Percentiles rank a stretch among this genome's conserved stretches.
These are phyloP conservation scores for Citeromyces nyonsensis DNA, from an alignment of 805 yeast genomes.

Conservation along the genomic window DNA sequence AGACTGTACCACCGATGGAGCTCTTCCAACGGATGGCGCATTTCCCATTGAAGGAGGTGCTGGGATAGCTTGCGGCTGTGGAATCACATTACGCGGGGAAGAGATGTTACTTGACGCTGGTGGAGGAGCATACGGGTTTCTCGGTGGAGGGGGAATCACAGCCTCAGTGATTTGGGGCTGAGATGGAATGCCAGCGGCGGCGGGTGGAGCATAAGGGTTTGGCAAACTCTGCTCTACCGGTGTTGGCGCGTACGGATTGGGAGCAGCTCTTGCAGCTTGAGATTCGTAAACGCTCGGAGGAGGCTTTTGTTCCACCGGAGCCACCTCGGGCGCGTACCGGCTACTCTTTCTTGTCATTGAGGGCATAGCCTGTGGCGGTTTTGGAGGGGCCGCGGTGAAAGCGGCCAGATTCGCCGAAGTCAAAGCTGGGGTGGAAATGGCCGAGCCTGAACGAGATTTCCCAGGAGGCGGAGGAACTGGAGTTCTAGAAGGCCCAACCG, in stretches of 20 bases:
- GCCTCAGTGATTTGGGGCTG: too few relatives aligned
- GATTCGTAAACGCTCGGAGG: too few relatives aligned
- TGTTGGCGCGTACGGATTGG: slow-evolving; percentile 2
- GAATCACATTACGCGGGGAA: slow-evolving; percentile 1
- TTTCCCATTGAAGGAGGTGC: slow-evolving; percentile 6
- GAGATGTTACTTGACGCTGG: slow-evolving; percentile 12
- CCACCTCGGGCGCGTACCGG: too few relatives aligned
- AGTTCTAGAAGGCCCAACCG: slow-evolving; percentile 9
- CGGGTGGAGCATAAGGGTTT: slow-evolving; percentile 7
- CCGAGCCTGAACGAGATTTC: slow-evolving; percentile 6
- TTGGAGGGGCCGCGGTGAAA: slow-evolving; percentile 19
- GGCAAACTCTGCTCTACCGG: slow-evolving; percentile 3
- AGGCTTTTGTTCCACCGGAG: too few relatives aligned
- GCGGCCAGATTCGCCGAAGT: slow-evolving; percentile 9
- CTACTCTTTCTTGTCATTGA: slow-evolving; percentile 7
- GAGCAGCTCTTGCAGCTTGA: too few relatives aligned
- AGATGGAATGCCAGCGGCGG: slow-evolving; percentile 1
- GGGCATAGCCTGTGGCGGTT: slow-evolving; percentile 6
- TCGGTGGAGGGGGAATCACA: slow-evolving; percentile 7
- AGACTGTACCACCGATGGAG: slow-evolving; percentile 4
- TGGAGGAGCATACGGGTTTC: slow-evolving; percentile 18
- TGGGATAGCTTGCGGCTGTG: slow-evolving; percentile 5
- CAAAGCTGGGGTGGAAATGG: slow-evolving; percentile 2
- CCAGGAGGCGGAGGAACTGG: slow-evolving; percentile 16
- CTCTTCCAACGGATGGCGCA: slow-evolving; percentile 4